Conservation (phyloP, 1,284 basidiomycete genomes). For the Boletellus deceptivus region DNA sequence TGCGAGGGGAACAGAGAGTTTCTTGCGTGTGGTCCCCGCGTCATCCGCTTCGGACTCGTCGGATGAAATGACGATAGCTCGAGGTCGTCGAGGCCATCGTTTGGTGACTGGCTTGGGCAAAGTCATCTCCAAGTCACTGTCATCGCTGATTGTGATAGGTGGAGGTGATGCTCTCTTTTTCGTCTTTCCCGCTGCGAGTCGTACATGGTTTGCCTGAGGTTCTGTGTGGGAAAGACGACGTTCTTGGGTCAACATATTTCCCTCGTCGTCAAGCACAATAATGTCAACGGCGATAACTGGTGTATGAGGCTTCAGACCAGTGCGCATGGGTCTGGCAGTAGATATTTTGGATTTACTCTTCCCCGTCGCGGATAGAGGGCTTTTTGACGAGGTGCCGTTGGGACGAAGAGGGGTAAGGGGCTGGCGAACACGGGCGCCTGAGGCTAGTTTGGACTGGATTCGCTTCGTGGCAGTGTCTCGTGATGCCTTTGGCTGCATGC, state of each 20-base stretch:
- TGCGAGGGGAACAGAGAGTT: constrained; percentile 10
- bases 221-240: constrained; percentile 44
- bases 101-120: constrained; percentile 14
- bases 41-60: constrained; percentile 42
- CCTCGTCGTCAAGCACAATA: constrained; percentile 56
- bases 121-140: constrained; percentile 23
- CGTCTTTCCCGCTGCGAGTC: constrained; percentile 5
- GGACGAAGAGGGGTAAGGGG: constrained; percentile 32
- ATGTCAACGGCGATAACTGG: constrained; percentile 65
- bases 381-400: constrained; percentile 16
- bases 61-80: constrained; percentile 38
- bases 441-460: constrained; percentile 13
- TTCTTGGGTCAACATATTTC: constrained; percentile 56
- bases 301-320: constrained; percentile 38
- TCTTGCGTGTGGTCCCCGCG: not conserved
- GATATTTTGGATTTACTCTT: constrained; percentile 31
- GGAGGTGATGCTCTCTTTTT: constrained; percentile 5
- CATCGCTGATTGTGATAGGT: constrained; percentile 29
- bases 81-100: constrained; percentile 22
- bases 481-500: constrained; percentile 7
- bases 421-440: constrained; percentile 18
- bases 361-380: not conserved
- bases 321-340: constrained; percentile 31
- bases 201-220: constrained; percentile 29
- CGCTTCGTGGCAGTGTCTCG: constrained; percentile 11